These are phyloP conservation scores for Dendrocalamus sinicus DNA, from an alignment of 176 grass and related monocot genomes.

Conservation along the genomic window DNA sequence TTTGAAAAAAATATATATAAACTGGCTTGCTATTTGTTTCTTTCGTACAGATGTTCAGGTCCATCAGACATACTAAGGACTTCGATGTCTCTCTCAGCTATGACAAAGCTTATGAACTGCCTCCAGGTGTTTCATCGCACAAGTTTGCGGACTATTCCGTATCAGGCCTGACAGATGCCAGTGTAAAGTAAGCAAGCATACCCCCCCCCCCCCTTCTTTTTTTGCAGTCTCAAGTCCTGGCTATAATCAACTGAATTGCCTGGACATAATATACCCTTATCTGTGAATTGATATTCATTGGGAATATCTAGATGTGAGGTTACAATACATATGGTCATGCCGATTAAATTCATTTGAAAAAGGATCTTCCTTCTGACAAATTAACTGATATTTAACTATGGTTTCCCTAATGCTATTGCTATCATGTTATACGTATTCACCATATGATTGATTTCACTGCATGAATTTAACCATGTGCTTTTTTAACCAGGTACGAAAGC, in stretches of 20 bases:
- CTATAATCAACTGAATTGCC: slow-evolving; percentile 5
- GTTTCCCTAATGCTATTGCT: not conserved
- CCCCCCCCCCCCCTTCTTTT: not conserved
- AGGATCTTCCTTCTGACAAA: not conserved
- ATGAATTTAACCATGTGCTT: slow-evolving; percentile 37
- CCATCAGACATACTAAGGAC: slow-evolving; percentile 87
- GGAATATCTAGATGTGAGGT: not conserved
- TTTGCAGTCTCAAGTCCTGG: not conserved
- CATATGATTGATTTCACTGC: slow-evolving; percentile 29
- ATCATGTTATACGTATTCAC: not conserved
- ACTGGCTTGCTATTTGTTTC: slow-evolving; percentile 22
- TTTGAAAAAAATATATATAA: not conserved
- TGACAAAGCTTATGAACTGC: slow-evolving; percentile 67
- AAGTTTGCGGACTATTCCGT: slow-evolving; percentile 80
- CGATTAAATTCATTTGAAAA: slow-evolving; percentile 27
- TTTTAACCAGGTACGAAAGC: slow-evolving; percentile 66
- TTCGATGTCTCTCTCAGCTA: slow-evolving; percentile 92
- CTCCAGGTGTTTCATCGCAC: slow-evolving; percentile 78
- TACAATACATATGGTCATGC: slow-evolving; percentile 22
- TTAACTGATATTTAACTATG: not conserved
- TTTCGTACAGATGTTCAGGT: slow-evolving; percentile 84
- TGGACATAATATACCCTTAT: not conserved
- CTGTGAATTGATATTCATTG: not conserved
- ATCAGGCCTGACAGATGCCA: slow-evolving; percentile 80
- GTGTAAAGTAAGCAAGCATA: slow-evolving; percentile 66